A percentile compares a stretch with the other conserved stretches of the same genome.
Evolutionary conservation across 2,329 filamentous ascomycete species (phyloP).

Genomic region (Colletotrichum orbiculare): DNA sequence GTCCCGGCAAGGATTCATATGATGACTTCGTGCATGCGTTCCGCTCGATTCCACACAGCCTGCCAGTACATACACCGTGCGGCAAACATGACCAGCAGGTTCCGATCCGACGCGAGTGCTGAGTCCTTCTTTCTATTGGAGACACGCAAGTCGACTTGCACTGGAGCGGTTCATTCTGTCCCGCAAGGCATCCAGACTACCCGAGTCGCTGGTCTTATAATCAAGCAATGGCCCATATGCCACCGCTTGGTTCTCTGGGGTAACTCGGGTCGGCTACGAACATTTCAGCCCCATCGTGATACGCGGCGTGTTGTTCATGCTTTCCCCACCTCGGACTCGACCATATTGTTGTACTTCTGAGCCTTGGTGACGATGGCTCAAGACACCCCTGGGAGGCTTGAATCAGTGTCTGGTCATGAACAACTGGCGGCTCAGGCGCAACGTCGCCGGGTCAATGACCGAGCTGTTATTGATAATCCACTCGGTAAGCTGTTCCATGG

Average conservation of each 20-base stretch:
- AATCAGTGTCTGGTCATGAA: slow-evolving; percentile 35
- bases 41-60: slow-evolving; percentile 1
- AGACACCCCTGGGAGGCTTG: slow-evolving; percentile 26
- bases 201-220: no score
- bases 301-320: no score
- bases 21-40: slow-evolving; percentile 20
- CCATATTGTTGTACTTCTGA: not conserved
- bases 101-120: not conserved
- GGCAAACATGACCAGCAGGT: not conserved
- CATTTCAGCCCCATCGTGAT: slow-evolving; percentile 7
- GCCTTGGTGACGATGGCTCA: slow-evolving; percentile 5
- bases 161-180: not conserved
- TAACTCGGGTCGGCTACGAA: not conserved
- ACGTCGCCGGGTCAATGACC: slow-evolving; percentile 46
- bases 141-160: not conserved
- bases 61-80: not conserved
- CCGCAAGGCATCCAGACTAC: not conserved
- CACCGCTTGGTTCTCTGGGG: no score
- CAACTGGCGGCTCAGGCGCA: slow-evolving; percentile 40
- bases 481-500: slow-evolving; percentile 39
- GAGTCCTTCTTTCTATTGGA: not conserved
- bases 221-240: no score
- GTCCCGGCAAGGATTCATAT: slow-evolving; percentile 16
- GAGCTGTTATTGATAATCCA: slow-evolving; percentile 51
- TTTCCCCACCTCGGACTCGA: no score